phyloP scores from a whole-genome alignment of 2,329 filamentous ascomycete genomes.

The Ophiostoma ulmi region DNA sequence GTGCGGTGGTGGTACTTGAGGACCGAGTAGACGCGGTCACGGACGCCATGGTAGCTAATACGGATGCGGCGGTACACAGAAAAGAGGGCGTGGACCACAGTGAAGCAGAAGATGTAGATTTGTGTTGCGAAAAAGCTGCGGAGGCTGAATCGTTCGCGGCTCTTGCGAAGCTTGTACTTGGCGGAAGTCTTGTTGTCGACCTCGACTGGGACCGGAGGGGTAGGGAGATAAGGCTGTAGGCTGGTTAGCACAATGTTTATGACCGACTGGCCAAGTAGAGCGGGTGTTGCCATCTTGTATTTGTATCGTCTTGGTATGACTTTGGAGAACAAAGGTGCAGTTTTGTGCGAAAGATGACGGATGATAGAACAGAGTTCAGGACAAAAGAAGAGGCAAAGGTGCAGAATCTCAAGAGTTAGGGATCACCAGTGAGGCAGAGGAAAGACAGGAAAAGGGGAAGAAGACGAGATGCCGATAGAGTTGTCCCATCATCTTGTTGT shows the following conservation, averaged over 20 bases:
- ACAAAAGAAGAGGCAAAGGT: not conserved
- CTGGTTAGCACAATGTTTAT: not conserved
- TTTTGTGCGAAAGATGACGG: not conserved
- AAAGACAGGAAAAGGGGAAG: not conserved
- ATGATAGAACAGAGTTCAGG: not conserved
- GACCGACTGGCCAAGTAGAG: not conserved
- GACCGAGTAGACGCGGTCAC: slow-evolving; percentile 72
- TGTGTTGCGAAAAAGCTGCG: slow-evolving; percentile 58
- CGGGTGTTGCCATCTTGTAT: not conserved
- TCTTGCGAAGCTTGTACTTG: slow-evolving; percentile 21
- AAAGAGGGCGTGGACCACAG: slow-evolving; percentile 72
- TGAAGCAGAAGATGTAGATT: slow-evolving; percentile 62
- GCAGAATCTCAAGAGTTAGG: not conserved
- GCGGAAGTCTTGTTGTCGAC: not conserved
- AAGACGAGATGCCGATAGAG: not conserved
- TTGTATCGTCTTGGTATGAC: not conserved
- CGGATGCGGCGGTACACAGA: slow-evolving; percentile 81
- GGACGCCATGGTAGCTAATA: slow-evolving; percentile 70
- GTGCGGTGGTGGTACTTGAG: slow-evolving; percentile 94
- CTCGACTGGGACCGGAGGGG: not conserved
- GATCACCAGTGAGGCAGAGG: not conserved
- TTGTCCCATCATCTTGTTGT: not conserved
- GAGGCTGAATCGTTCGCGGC: slow-evolving; percentile 48
- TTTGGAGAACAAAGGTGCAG: not conserved
- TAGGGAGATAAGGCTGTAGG: slow-evolving; percentile 4